phyloP scores from a whole-genome alignment of 768 basidiomycete genomes.

The Naematelia aurantialba region DNA sequence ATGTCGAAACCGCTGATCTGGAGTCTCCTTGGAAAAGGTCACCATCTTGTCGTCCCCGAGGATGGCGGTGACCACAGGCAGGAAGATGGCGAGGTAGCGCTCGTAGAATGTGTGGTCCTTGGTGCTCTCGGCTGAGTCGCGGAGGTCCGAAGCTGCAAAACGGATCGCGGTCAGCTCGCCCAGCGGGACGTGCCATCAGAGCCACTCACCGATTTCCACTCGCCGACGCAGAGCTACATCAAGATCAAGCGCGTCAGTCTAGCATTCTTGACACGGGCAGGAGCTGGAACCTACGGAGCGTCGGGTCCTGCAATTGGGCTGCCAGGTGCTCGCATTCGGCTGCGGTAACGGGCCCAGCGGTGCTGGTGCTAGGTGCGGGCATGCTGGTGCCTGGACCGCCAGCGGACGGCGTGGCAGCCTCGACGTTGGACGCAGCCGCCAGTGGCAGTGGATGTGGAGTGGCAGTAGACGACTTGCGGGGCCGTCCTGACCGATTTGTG shows the following conservation, averaged over 20 bases:
- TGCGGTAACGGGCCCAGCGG: constrained; percentile 37
- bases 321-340: constrained; percentile 48
- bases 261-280: not conserved
- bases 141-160: constrained; percentile 32
- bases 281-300: constrained; percentile 21
- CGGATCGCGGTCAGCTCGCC: not conserved
- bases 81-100: constrained; percentile 41
- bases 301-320: constrained; percentile 41
- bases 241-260: constrained; percentile 3
- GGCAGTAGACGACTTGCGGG: constrained; percentile 39
- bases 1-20: constrained; percentile 67
- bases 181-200: not conserved
- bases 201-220: constrained; percentile 23
- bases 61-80: constrained; percentile 34
- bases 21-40: constrained; percentile 52
- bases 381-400: constrained; percentile 23
- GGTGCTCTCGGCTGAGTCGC: constrained; percentile 47
- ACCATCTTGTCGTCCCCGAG: constrained; percentile 40
- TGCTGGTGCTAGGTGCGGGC: constrained; percentile 25
- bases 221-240: constrained; percentile 21
- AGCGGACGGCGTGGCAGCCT: constrained; percentile 24
- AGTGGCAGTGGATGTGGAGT: constrained; percentile 14
- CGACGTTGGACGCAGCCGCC: constrained; percentile 14
- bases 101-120: constrained; percentile 43
- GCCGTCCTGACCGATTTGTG: constrained; percentile 20